These are phyloP conservation scores for Penicillium glabrum DNA, from an alignment of 2,329 filamentous ascomycete genomes.

Conservation along the genomic window DNA sequence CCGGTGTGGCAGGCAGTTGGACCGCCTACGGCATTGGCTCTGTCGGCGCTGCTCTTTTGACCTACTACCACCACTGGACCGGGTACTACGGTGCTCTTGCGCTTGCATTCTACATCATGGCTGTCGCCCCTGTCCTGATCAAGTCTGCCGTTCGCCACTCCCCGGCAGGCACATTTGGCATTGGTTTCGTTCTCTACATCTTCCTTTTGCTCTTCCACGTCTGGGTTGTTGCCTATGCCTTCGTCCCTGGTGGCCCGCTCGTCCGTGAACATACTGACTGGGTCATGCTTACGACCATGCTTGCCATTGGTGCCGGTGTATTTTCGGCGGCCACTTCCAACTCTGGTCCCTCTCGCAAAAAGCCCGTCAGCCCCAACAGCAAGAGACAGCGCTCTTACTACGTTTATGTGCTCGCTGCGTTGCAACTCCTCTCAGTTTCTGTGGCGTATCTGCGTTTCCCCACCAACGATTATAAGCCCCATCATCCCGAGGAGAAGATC, in stretches of 20 bases:
- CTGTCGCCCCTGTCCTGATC: conserved; percentile 73
- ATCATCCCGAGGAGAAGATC: conserved; percentile 82
- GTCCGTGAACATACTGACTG: conserved; percentile 94
- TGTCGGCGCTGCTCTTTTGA: conserved; percentile 75
- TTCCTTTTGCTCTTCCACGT: conserved; percentile 95
- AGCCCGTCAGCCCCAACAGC: conserved; percentile 37
- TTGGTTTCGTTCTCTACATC: conserved; percentile 90
- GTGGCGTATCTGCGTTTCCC: conserved; percentile 90
- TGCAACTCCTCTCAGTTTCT: conserved; percentile 78
- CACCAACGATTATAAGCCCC: conserved; percentile 84
- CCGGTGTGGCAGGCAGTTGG: conserved; percentile 73
- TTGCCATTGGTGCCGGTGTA: conserved; percentile 79
- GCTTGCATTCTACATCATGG: conserved; percentile 78
- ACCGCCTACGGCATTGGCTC: conserved; percentile 75
- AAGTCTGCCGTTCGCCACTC: conserved; percentile 72
- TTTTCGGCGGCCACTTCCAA: conserved; percentile 64
- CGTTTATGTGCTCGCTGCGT: conserved; percentile 67
- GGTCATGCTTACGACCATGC: conserved; percentile 86
- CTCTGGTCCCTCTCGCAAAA: conserved; percentile 45
- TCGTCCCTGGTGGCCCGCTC: conserved; percentile 89
- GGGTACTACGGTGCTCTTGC: conserved; percentile 83
- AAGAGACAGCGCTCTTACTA: conserved; percentile 64
- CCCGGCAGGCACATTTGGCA: conserved; percentile 77
- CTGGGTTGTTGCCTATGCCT: conserved; percentile 97
- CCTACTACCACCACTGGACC: conserved; percentile 75